Conservation (phyloP, 768 basidiomycete genomes). For the Mycena filopes region DNA sequence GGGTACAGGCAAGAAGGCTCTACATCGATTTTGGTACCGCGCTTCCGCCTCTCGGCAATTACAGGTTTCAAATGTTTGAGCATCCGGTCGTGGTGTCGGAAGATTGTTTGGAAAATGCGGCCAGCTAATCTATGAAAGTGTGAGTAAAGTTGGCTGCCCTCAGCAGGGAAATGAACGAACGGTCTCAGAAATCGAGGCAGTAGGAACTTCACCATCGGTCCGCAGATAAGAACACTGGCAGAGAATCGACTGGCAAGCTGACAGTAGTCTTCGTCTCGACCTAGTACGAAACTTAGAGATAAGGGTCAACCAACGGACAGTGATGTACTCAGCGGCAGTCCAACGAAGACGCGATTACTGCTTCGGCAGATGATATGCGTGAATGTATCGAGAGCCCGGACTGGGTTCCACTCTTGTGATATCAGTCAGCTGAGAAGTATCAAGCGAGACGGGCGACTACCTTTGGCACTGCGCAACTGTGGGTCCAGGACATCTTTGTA, state of each 20-base stretch:
- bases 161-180: conserved; percentile 6
- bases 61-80: not conserved
- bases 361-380: conserved; percentile 47
- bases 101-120: conserved; percentile 2
- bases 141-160: not conserved
- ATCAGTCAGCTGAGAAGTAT: not conserved
- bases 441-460: too few relatives aligned
- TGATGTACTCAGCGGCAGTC: conserved; percentile 48
- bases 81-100: conserved; percentile 30
- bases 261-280: conserved; percentile 48
- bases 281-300: conserved; percentile 31
- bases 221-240: conserved; percentile 41
- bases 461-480: too few relatives aligned
- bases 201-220: conserved; percentile 44
- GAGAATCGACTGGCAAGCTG: conserved; percentile 43
- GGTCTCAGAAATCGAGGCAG: conserved; percentile 43
- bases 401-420: conserved; percentile 43
- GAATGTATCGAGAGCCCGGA: conserved; percentile 41
- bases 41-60: conserved; percentile 7
- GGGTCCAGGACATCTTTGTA: conserved; percentile 41
- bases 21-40: not conserved
- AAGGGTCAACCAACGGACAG: not conserved
- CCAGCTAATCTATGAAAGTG: conserved; percentile 36
- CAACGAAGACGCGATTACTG: conserved; percentile 55
- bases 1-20: conserved; percentile 42